Evolutionary conservation across 1,284 basidiomycete species (phyloP), one percentile per base, ranked within the genome.

Genomic region (Salmacisia buchloeana): DNA sequence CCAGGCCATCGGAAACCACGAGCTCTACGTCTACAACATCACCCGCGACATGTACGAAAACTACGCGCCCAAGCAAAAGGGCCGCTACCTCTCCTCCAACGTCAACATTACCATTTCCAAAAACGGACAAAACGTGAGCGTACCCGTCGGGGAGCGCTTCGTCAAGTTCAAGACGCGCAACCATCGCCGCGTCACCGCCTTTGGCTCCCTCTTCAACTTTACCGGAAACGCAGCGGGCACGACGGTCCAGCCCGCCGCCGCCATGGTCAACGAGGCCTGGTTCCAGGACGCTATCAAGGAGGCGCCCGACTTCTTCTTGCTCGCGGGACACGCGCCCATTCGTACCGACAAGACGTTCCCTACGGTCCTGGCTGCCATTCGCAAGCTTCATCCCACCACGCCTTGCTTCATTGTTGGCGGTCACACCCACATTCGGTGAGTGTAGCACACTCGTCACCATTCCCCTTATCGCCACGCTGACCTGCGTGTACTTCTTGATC

Each of bases 1-100:
- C 7, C 85, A 93, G 72, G 82, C 89, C 0, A 90, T 93, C 64
- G 92, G 92, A 74, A 94, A 94, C 73, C 91, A 94, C 73, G 92
- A 94, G 81, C 81, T 94, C 35, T 94, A 93, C 81, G 83, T 86
- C 66, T 92, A 91, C 76, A 84, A 82, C 3, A 85, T 89, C 73
- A 85, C 90, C 0, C 83, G 86, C 52, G 89, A 91, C 79, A 88
- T 91, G 85, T 88, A 89, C 80, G 83, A 85, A 63, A 88, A 90
- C 78, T 90, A 90, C 74, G 87, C 83, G 3, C 89, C 89, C 2
- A 29, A n/a, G 15, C 82, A 85, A 60, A 83, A 68, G 68, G 74
- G 69, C 12, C 64, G 72, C 18, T 76, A 71, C 62, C 66, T 76
- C 62, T 70, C 71, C 2, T 70, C 64, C 63, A 73, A 73, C 57